Evolutionary conservation across 345 rosid species (phyloP), one percentile per base, ranked within the genome.

Genomic region (Diplotaxis tenuifolia): DNA sequence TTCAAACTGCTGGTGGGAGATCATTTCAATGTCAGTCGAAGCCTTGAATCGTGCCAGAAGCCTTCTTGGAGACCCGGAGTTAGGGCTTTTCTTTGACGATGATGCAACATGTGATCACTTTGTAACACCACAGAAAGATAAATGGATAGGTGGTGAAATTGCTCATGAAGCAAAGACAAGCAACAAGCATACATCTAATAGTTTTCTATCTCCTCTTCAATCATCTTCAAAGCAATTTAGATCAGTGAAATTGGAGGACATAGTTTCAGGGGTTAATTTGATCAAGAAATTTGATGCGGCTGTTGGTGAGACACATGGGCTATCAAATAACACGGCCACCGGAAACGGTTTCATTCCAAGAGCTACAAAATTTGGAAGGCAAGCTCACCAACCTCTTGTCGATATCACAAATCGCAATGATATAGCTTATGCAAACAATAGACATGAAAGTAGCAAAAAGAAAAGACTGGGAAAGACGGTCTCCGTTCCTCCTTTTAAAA

Each of bases 41-140:
- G 98, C 98, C 61, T 74, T 95, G 80, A 80, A 83, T 58, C 97
- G 95, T 71, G 98, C 96, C 65, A 90, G 87, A 77, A 87, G 81
- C 40, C 96, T 92, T 83, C 98, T 95, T 79, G 98, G 98, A 58
- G 96, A 86, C 59, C 94, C 97, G 16, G 98, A 87, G 58, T 55
- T 86, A 21, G 96, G 88, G 72, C 60, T 64, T 82, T 80, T 85
- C 77, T 82, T 84, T 58, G 79, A 80, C 61, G 86, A 82, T 70
- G 82, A 28, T 28, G 83, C 80, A 19, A 68, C 42, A 23, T 76
- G 65, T 73, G 85, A 79, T 74, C 70, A 70, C 9, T 70, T 78
- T 18, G 70, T 68, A 70, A 69, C 83, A 22, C 77, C 66, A 74
- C 69, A 54, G 50, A 77, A 78, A 47, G 88, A 70, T 52, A 62